Base-by-base conservation (phyloP, 768 basidiomycete species). In the Lactarius trivialis region DNA sequence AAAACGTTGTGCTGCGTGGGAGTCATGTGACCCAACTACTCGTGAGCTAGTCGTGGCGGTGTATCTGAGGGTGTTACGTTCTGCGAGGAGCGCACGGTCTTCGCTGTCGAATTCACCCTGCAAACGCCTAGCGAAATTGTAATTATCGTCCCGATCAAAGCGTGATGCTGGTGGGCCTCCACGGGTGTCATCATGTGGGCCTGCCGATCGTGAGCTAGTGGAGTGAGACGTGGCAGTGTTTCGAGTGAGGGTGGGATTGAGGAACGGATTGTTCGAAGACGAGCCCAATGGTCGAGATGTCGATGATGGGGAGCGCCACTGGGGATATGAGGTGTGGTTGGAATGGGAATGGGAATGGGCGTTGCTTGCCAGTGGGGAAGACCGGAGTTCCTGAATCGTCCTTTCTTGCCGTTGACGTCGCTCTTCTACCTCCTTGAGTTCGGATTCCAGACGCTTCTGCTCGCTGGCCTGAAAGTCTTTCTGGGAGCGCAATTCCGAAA, bases 101-200 rank as follows among this genome's bases (percentile, higher is more conserved):
- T 83, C 82, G 6, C 68, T 70, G 39, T 81, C 77, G 32, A 72
- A 79, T 32, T 72, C 64, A 2, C 64, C 60, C 65, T 81, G 81
- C 53, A 74, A 66, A 39, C 69, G 55, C n/a, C 61, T 65, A 12
- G 76, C 77, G 28, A 68, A 58, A 48, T 64, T 62, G 32, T 68
- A 58, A 48, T 64, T 62, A 30, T 68, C 58, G 28, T 66, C 67
- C 34, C 43, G 24, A 68, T 60, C 49, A 72, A 64, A 24, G 52
- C 14, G 54, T 12, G 28, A 54, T 3, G 39, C 36, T 8, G 50
- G 55, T 17, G 33, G 36, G 17, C 19, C 7, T 24, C 52, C 36
- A 26, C 24, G 52, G 36, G 11, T 7, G n/a, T n/a, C n/a, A 34
- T 36, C 53, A 50, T n/a, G 14, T 4, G 36, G 7, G 14, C 26